These are phyloP conservation scores for Meira nashicola DNA, from an alignment of 1,284 basidiomycete species.

Conservation along the genomic window DNA sequence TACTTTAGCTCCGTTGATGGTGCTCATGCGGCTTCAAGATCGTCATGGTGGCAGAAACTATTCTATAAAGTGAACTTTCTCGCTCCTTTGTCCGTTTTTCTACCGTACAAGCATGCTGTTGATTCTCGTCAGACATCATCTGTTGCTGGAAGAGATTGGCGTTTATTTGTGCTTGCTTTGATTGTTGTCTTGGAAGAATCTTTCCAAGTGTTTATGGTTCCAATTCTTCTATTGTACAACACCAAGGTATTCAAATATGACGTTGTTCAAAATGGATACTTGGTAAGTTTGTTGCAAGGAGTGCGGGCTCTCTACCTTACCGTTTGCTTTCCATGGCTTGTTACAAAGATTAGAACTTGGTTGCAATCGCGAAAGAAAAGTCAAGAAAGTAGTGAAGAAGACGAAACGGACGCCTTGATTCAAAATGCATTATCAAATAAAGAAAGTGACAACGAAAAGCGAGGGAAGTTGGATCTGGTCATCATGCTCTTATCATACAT, in stretches of 20 bases:
- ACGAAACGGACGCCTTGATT: neutral
- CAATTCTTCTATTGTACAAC: constrained; percentile 43
- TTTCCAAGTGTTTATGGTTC: constrained; percentile 44
- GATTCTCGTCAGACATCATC: neutral
- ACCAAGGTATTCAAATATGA: constrained; percentile 37
- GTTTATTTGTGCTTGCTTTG: constrained; percentile 33
- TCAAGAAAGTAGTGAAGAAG: constrained; percentile 16
- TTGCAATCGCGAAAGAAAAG: constrained; percentile 11
- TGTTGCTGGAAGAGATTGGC: constrained; percentile 22
- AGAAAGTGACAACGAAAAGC: constrained; percentile 9
- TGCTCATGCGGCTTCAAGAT: neutral
- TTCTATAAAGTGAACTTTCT: constrained; percentile 30
- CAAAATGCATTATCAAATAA: neutral
- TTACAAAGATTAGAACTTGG: constrained; percentile 24
- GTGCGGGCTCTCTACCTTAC: constrained; percentile 34
- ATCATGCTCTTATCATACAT: constrained; percentile 22
- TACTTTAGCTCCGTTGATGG: constrained; percentile 2
- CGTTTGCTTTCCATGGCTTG: constrained; percentile 35
- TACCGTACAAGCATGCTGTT: constrained; percentile 12
- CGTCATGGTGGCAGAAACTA: neutral
- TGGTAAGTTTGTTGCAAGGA: constrained; percentile 39
- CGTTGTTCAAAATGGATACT: constrained; percentile 42
- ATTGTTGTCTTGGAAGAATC: constrained; percentile 42
- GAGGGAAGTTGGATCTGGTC: constrained; percentile 37
- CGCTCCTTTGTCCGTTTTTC: constrained; percentile 35